Conservation (phyloP, 169 alveolate species). For the Toxoplasma gondii region DNA sequence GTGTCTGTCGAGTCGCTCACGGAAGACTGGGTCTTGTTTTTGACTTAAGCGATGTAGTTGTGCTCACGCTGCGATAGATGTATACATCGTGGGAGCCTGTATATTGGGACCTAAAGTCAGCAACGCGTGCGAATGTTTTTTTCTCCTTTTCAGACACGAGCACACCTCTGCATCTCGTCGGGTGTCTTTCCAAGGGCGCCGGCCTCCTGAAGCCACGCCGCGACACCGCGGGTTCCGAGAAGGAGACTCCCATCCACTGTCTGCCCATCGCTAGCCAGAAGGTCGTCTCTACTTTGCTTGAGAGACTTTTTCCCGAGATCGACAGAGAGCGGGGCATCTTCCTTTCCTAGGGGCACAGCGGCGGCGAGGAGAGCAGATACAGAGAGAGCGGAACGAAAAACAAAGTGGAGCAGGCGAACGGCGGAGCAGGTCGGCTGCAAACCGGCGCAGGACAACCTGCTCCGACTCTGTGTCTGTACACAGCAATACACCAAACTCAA, state of each 20-base stretch:
- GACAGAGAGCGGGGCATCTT: not conserved
- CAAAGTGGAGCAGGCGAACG: conserved; percentile 34
- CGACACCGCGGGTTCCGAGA: not conserved
- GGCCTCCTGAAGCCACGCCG: not conserved
- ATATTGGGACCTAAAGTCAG: too few relatives aligned
- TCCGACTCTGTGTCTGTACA: not conserved
- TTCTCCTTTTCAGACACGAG: too few relatives aligned
- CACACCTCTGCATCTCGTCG: not conserved
- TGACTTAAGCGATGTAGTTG: too few relatives aligned
- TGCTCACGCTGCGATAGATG: too few relatives aligned
- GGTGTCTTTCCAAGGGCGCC: not conserved
- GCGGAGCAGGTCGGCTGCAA: not conserved
- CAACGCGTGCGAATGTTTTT: not conserved
- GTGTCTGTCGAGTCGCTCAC: too few relatives aligned
- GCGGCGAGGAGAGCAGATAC: not conserved
- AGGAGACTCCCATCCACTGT: not conserved
- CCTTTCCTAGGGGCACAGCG: not conserved
- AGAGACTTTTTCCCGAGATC: not conserved
- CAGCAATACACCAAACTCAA: not conserved
- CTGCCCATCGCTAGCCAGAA: not conserved
- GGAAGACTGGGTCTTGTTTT: too few relatives aligned
- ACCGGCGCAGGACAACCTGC: not conserved
- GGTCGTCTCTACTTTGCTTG: not conserved
- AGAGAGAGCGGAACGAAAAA: not conserved
- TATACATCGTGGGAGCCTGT: too few relatives aligned